A percentile compares a stretch with the other conserved stretches of the same genome.
phyloP scores from a whole-genome alignment of 192 early-diverging fungal species.

The Entrophospora sp. region DNA sequence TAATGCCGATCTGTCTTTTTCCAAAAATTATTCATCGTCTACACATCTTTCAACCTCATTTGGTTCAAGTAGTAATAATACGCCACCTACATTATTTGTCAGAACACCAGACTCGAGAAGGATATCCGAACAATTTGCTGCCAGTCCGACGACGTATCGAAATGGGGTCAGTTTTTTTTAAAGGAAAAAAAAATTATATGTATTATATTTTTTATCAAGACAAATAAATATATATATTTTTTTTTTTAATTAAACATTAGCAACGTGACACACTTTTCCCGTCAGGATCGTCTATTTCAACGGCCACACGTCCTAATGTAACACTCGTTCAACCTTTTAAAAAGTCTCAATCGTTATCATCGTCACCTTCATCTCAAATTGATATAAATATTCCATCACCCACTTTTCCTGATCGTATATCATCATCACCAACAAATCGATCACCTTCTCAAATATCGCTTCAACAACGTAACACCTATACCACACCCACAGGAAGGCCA shows the following conservation, averaged over 20 bases:
- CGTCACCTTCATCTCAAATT: conserved; percentile 26
- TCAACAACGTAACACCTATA: conserved; percentile 15
- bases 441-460: conserved; percentile 21
- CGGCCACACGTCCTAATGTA: conserved; percentile 13
- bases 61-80: neutral
- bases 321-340: conserved; percentile 30
- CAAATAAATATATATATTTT: neutral
- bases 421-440: conserved; percentile 29
- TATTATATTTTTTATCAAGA: neutral
- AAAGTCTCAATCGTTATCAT: conserved; percentile 32
- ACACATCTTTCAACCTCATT: neutral
- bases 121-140: neutral
- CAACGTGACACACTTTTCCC: conserved; percentile 22
- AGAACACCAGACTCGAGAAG: neutral
- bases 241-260: neutral
- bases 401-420: conserved; percentile 22
- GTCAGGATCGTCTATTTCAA: conserved; percentile 18
- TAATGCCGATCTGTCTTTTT: neutral
- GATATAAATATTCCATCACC: conserved; percentile 24
- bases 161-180: neutral
- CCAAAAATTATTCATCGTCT: neutral
- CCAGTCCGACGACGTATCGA: neutral
- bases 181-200: neutral
- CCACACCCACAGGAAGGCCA: conserved; percentile 3
- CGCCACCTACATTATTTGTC: neutral